A percentile compares a stretch with the other conserved stretches of the same genome.
These are phyloP conservation scores for Tuber aestivum DNA, from an alignment of 495 filamentous ascomycete genomes.

Conservation along the genomic window DNA sequence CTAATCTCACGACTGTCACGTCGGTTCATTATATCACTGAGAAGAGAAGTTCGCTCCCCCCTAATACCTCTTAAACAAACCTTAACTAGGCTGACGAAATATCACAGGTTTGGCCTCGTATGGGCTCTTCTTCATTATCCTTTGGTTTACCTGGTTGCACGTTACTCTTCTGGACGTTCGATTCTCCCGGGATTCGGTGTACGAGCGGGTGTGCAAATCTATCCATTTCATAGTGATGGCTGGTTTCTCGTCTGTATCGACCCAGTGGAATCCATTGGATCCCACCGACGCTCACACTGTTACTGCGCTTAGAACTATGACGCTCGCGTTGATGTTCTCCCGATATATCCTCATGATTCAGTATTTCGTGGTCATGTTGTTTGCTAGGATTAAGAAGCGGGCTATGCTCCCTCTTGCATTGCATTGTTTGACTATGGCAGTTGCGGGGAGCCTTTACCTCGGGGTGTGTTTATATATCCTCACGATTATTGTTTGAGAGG, in stretches of 20 bases:
- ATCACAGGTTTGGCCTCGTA: conserved; percentile 44
- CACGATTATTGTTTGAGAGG: background rate
- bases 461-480: conserved; percentile 45
- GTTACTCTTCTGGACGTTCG: conserved; percentile 63
- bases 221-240: conserved; percentile 60
- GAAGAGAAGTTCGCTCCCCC: conserved; percentile 18
- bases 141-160: conserved; percentile 71
- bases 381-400: conserved; percentile 46
- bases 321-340: conserved; percentile 56
- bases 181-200: conserved; percentile 61
- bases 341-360: conserved; percentile 55
- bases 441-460: conserved; percentile 49
- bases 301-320: conserved; percentile 49
- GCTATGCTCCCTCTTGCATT: conserved; percentile 44
- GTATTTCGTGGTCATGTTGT: conserved; percentile 51
- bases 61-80: background rate
- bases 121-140: conserved; percentile 56
- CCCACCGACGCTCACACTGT: conserved; percentile 47
- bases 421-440: conserved; percentile 47
- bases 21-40: conserved; percentile 52
- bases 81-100: background rate
- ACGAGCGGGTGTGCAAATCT: conserved; percentile 59
- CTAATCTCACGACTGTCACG: conserved; percentile 59
- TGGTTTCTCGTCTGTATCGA: conserved; percentile 56
- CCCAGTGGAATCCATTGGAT: conserved; percentile 43